These are phyloP conservation scores for Incumbomyces delicatus DNA, from an alignment of 2,329 filamentous ascomycete genomes.

Conservation along the genomic window DNA sequence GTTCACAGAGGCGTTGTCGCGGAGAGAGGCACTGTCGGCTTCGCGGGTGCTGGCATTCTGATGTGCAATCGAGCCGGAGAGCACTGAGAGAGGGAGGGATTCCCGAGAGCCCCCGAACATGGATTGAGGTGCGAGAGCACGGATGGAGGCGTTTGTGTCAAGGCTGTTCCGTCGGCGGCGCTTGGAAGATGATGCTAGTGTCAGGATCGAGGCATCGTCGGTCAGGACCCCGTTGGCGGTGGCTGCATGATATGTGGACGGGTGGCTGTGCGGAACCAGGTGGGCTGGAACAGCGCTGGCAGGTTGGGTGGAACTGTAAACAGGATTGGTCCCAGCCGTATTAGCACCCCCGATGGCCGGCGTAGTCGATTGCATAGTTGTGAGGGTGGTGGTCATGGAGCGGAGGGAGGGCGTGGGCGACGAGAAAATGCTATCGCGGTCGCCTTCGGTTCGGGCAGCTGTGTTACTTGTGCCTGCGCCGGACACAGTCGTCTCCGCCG, in stretches of 20 bases:
- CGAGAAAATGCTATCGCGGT: slow-evolving; percentile 57
- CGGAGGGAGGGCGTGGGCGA: slow-evolving; percentile 56
- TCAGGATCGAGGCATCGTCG: slow-evolving; percentile 57
- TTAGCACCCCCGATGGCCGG: slow-evolving; percentile 20
- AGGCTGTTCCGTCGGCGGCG: slow-evolving; percentile 53
- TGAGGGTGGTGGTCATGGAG: slow-evolving; percentile 56
- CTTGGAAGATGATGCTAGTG: slow-evolving; percentile 55
- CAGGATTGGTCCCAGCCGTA: slow-evolving; percentile 23
- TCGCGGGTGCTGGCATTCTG: slow-evolving; percentile 27
- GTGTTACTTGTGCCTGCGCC: slow-evolving; percentile 75
- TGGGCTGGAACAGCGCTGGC: slow-evolving; percentile 53
- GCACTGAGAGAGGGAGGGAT: slow-evolving; percentile 52
- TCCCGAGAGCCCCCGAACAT: slow-evolving; percentile 56
- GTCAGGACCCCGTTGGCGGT: slow-evolving; percentile 55
- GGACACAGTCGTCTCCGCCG: slow-evolving; percentile 65
- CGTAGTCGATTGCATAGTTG: slow-evolving; percentile 51
- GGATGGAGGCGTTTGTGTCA: slow-evolving; percentile 57
- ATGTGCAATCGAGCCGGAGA: slow-evolving; percentile 45
- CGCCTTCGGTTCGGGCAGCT: slow-evolving; percentile 53
- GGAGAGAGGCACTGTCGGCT: slow-evolving; percentile 29
- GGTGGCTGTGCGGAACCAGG: slow-evolving; percentile 41
- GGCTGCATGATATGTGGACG: slow-evolving; percentile 49
- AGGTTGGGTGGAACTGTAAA: slow-evolving; percentile 51
- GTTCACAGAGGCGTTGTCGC: slow-evolving; percentile 28
- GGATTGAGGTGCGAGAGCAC: slow-evolving; percentile 53